Conservation (phyloP, 129 eudicot species). For the Escallonia herrerae region DNA sequence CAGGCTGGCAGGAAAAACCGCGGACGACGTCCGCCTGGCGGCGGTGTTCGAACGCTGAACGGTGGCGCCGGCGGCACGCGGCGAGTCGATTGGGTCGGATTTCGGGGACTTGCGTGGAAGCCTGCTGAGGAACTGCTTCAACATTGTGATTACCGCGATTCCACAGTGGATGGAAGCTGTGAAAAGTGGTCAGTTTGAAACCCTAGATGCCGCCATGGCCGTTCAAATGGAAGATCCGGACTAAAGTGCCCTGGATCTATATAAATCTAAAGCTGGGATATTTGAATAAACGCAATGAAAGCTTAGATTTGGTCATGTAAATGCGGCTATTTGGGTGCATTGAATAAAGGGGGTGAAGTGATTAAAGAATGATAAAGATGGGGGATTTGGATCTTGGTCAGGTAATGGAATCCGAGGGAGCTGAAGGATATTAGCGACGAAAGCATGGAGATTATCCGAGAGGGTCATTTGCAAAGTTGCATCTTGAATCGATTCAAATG, state of each 20-base stretch:
- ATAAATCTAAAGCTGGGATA: conserved; percentile 6
- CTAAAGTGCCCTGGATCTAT: conserved; percentile 9
- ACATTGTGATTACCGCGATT: conserved; percentile 36
- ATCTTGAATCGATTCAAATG: background rate
- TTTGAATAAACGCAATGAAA: background rate
- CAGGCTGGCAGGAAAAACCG: conserved; percentile 72
- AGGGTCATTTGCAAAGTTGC: background rate
- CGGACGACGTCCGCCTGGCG: conserved; percentile 60
- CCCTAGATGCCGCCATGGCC: conserved; percentile 2
- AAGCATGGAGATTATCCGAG: background rate
- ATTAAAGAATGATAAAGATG: background rate
- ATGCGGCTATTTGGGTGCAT: background rate
- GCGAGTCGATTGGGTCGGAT: conserved; percentile 36
- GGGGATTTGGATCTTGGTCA: background rate
- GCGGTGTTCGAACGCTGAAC: conserved; percentile 33
- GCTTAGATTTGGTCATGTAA: conserved; percentile 13
- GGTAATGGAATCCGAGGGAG: too few relatives aligned
- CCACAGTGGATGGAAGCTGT: background rate
- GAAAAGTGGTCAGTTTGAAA: conserved; percentile 10
- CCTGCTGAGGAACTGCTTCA: conserved; percentile 67
- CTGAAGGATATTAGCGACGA: background rate
- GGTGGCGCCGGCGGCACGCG: conserved; percentile 25
- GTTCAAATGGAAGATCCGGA: conserved; percentile 25
- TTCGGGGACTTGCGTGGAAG: conserved; percentile 65
- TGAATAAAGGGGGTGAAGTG: background rate